Evolutionary conservation across 225 moss, liverwort and hornwort genomes (phyloP), one percentile per base, ranked within the genome.

Genomic region (Anthoceros angustus): DNA sequence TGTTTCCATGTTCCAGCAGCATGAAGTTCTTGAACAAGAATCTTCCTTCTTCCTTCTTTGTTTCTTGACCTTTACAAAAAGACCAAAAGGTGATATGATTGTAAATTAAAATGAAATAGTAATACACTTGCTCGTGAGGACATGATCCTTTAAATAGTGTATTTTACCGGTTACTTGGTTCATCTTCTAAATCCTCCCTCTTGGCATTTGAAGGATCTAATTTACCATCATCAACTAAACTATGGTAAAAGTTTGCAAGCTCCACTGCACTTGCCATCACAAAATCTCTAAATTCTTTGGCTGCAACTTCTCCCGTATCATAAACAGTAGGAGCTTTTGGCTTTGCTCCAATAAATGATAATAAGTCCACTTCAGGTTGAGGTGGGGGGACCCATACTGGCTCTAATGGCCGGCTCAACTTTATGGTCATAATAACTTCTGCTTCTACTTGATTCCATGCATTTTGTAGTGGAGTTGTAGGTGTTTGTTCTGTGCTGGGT

Each of bases 1-100:
- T 85, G 85, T 39, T 88, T 80, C 95, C 95, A 95, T 66, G 86
- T 78, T 0, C 95, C 91, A 0, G 86, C 82, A 0, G 78, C 73
- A 38, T 80, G 82, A 50, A 95, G 74, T 25, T 88, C 82, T 63
- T 61, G 76, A 0, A 88, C 79, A 39, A 95, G 83, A 72, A 78
- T 86, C 64, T 75, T 90, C 74, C 86, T 82, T 1, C 55, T 55
- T 5, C n/a, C 14, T 15, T 55, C 55, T 55, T 55, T 55, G 55
- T 20, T 55, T 5, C 23, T 55, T 2, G 23, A 18, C 14, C 55
- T 55, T 55, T 55, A 6, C 8, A 23, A 46, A 11, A 11, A 6
- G 16, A 46, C 5, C 45, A 46, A 2, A 46, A 46, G 6, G 2
- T 5, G 1, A 46, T 46, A 6, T 46, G 46, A 48, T 2, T 18